A percentile compares a stretch with the other conserved stretches of the same genome.
These are phyloP conservation scores for Apophysomyces variabilis DNA, from an alignment of 371 early-diverging fungal genomes.

Conservation along the genomic window DNA sequence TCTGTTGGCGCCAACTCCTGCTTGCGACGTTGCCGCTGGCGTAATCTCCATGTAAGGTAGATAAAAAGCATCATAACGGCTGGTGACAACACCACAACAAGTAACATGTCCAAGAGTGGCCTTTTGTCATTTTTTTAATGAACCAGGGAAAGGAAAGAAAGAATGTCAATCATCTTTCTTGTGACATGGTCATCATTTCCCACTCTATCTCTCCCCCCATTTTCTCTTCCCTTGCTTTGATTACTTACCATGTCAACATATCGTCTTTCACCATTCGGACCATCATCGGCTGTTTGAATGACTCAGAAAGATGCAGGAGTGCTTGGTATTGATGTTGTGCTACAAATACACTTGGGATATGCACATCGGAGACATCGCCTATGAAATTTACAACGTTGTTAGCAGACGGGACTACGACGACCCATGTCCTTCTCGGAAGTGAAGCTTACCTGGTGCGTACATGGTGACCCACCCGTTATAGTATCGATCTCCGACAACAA, in stretches of 20 bases:
- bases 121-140: conserved; percentile 18
- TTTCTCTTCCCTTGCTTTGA: background rate
- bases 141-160: background rate
- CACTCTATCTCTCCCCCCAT: background rate
- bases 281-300: conserved; percentile 37
- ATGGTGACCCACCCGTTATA: conserved; percentile 82
- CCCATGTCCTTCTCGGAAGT: background rate
- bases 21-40: conserved; percentile 72
- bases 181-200: background rate
- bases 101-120: conserved; percentile 74
- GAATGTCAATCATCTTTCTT: background rate
- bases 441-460: conserved; percentile 79
- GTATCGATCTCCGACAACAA: conserved; percentile 89
- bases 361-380: conserved; percentile 79
- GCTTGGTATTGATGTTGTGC: conserved; percentile 72
- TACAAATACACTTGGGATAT: conserved; percentile 81
- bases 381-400: background rate
- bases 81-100: conserved; percentile 76
- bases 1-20: conserved; percentile 77
- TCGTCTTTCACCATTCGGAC: conserved; percentile 49
- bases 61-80: conserved; percentile 77
- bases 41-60: conserved; percentile 74
- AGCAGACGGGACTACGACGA: too few relatives aligned
- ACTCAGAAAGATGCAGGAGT: conserved; percentile 45
- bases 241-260: conserved; percentile 47